A percentile compares a stretch with the other conserved stretches of the same genome.
These are phyloP conservation scores for Sonneratia alba DNA, from an alignment of 345 rosid genomes.

Conservation along the genomic window DNA sequence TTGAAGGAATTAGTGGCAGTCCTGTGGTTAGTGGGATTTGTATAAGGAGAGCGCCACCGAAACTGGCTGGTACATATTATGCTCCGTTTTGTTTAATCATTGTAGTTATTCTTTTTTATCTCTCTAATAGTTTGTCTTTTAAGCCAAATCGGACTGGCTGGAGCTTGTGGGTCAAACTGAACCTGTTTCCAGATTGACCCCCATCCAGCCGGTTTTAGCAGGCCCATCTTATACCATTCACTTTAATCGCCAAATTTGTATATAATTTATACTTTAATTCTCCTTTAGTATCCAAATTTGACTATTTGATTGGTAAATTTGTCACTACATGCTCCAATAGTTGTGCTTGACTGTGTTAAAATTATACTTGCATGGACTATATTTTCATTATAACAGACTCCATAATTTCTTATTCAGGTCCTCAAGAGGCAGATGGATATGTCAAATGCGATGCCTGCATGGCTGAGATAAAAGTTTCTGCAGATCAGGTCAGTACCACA, in stretches of 20 bases:
- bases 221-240: too few relatives aligned
- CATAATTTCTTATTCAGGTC: slow-evolving; percentile 26
- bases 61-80: slow-evolving; percentile 31
- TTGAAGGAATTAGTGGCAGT: slow-evolving; percentile 70
- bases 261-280: too few relatives aligned
- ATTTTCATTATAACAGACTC: slow-evolving; percentile 4
- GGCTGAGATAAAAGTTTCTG: slow-evolving; percentile 63
- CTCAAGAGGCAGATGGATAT: slow-evolving; percentile 36
- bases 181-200: too few relatives aligned
- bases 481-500: slow-evolving; percentile 38
- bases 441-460: slow-evolving; percentile 65
- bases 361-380: not conserved
- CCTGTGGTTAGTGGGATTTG: slow-evolving; percentile 75
- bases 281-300: too few relatives aligned
- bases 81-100: too few relatives aligned
- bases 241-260: too few relatives aligned
- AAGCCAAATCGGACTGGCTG: too few relatives aligned
- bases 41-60: slow-evolving; percentile 65
- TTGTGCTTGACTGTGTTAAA: not conserved
- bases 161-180: too few relatives aligned
- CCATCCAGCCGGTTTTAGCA: too few relatives aligned
- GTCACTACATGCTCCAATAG: not conserved
- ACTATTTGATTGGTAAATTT: too few relatives aligned
- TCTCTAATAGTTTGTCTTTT: too few relatives aligned
- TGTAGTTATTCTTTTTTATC: too few relatives aligned